phyloP scores from a whole-genome alignment of 441 rosid species.

The Erodium moschatum region DNA sequence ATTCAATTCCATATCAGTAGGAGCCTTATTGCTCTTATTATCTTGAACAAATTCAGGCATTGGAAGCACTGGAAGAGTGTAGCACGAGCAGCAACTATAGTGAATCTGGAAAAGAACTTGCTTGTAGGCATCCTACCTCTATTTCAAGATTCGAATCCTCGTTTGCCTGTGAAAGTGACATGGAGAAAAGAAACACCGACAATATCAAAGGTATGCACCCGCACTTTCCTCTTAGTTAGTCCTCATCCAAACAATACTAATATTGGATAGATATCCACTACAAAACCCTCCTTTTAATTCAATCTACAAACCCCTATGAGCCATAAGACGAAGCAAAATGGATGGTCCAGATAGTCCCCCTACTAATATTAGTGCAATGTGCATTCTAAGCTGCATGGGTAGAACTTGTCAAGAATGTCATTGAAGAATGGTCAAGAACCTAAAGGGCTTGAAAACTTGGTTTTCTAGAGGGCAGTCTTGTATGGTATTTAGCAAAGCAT shows the following conservation, averaged over 20 bases:
- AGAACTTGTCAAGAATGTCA: background rate
- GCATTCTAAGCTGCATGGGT: background rate
- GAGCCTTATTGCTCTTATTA: background rate
- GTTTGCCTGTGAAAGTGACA: conserved; percentile 23
- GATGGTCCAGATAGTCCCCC: no score
- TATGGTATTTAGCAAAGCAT: background rate
- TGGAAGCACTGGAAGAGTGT: conserved; percentile 32
- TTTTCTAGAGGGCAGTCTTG: background rate
- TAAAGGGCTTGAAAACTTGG: background rate
- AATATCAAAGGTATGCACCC: conserved; percentile 23
- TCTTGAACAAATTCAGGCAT: conserved; percentile 25
- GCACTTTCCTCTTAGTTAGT: background rate
- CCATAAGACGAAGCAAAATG: no score
- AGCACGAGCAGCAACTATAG: conserved; percentile 29
- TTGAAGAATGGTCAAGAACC: background rate
- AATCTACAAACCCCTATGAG: no score
- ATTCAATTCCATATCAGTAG: no score
- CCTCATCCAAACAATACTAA: background rate
- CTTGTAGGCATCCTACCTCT: conserved; percentile 24
- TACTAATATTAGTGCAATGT: background rate
- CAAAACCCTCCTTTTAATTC: no score
- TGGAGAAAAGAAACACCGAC: conserved; percentile 18
- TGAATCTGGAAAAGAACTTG: conserved; percentile 29
- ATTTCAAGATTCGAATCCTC: conserved; percentile 42
- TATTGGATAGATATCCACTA: background rate